Evolutionary conservation across 2,329 filamentous ascomycete species (phyloP), one percentile per base, ranked within the genome.

Genomic region (Diaporthe destruens): DNA sequence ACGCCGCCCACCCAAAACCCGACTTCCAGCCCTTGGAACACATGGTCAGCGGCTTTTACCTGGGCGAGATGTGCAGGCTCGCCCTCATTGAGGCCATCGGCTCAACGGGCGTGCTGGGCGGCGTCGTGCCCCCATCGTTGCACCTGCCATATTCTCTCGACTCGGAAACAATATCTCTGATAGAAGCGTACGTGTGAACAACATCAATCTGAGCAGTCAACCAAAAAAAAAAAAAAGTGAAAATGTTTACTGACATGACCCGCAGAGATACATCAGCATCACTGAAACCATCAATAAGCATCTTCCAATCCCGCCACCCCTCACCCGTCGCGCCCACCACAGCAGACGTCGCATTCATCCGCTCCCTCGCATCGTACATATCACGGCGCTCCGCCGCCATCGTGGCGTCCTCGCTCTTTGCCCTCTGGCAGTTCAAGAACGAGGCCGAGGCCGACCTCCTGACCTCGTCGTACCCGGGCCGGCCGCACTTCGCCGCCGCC

Each of bases 21-120:
- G 85, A 88, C 32, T 91, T 91, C 74, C 90, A 92, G 75, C 90
- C 90, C 0, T 79, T 91, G 14, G 90, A 91, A 79, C 85, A 90
- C 74, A 82, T 92, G 74, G 87, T 92, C 54, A 89, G 89, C 76
- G 91, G 91, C 47, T 89, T 88, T 77, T 93, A 93, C 77, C 81
- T 93, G 2, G 91, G 91, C 61, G 91, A 93, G 80, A 87, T 93
- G 59, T 88, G 86, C 75, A 85, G 91, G 23, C 80, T 90, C 16
- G 85, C 86, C 0, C 81, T 92, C 55, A 74, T 91, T 29, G 90
- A 92, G 74, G 90, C 89, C 0, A 86, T 92, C 61, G 81, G 86
- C 71, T 85, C 83, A 0, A 84, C 86, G 0, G 88, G 86, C 0
- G 76, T 91, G 0, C 84, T 92, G 59, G 88, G 87, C 1, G 89